Base-by-base conservation (phyloP, 108 stramenopile genomes). In the Seminavis robusta region DNA sequence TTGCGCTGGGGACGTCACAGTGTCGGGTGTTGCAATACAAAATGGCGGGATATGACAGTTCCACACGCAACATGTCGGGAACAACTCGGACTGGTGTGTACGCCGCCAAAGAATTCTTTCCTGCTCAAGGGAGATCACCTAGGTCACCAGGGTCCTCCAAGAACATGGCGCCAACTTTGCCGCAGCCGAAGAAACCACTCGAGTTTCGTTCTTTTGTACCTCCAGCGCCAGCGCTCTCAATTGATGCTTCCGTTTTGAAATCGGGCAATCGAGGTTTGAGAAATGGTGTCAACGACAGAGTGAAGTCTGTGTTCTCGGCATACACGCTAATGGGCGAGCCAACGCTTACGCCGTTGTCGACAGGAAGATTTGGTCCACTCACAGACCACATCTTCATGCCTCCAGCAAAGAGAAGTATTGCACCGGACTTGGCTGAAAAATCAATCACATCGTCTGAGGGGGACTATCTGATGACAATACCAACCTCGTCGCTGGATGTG, bases 351-450 rank as follows among this genome's bases (percentile, higher is more conserved):
- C 30, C 46, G 48, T 60, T 76, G 41, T n/a, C n/a, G n/a, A n/a
- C n/a, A n/a, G n/a, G n/a, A n/a, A n/a, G n/a, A 2, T 71, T 90
- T 61, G 88, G 80, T 36, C 65, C 74, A 30, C 36, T 86, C 47
- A 71, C 71, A 28, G 69, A 31, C 4, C 73, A 53, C 39, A 52
- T 67, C 1, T 45, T 80, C 52, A 38, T 75, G n/a, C 30, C 59
- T 28, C 52, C 73, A 1, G 29, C 56, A 23, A 72, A 51, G 42
- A 46, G 76, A 26, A 77, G 61, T 37, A 47, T 90, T 27, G 63
- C 77, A 17, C 38, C 61, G 37, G 52, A 55, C 29, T 53, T 80
- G 59, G 24, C 39, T 59, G 20, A 56, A 51, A 33, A 23, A 26
- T 13, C 45, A 56, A 26, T 40, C 3, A 43, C 42, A n/a, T 20